Base-by-base conservation (phyloP, 2,329 filamentous ascomycete genomes). In the Meredithiella fracta region DNA sequence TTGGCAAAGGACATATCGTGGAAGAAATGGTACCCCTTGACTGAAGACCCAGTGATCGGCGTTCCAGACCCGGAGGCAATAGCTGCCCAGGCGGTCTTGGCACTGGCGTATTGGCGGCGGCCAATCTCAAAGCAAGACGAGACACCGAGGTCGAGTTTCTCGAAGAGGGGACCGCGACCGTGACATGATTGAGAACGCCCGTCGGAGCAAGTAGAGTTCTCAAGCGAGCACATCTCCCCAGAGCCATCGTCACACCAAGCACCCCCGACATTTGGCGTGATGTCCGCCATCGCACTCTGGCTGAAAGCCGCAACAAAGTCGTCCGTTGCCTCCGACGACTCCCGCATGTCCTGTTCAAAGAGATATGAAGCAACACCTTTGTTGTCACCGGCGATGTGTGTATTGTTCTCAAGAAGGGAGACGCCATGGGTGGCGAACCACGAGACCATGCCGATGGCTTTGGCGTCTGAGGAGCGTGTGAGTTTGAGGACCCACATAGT, bases 371-470 rank as follows among this genome's bases (percentile, higher is more conserved):
- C 90, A 5, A 95, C 87, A 11, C 91, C 91, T 70, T 97, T 97
- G 72, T 97, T 97, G 67, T 97, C 91, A n/a, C 87, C 91, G 2
- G 89, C 83, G 53, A 92, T 79, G 14, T 95, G 74, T 0, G 89
- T 96, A 68, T 95, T 95, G 69, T 96, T 96, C 55, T 86, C 85
- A 23, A 90, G 79, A 68, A 96, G 79, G 0, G 88, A 94, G 0
- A 91, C 97, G 50, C 90, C 90, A 66, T 97, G 91, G 0, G 90
- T 86, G 2, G 91, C 80, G 66, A 91, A 95, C 86, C 90, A 97
- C 15, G 87, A 92, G 58, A 97, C 69, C 0, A 94, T 73, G 11
- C 88, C 90, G 44, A 88, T 79, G 57, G 83, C 83, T 68, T 88
- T 89, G 51, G 77, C 75, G 64, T 92, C 86, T 0, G 79, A 83